A percentile compares a stretch with the other conserved stretches of the same genome.
These are phyloP conservation scores for Xylaria scruposa DNA, from an alignment of 495 filamentous ascomycete species.

Conservation along the genomic window DNA sequence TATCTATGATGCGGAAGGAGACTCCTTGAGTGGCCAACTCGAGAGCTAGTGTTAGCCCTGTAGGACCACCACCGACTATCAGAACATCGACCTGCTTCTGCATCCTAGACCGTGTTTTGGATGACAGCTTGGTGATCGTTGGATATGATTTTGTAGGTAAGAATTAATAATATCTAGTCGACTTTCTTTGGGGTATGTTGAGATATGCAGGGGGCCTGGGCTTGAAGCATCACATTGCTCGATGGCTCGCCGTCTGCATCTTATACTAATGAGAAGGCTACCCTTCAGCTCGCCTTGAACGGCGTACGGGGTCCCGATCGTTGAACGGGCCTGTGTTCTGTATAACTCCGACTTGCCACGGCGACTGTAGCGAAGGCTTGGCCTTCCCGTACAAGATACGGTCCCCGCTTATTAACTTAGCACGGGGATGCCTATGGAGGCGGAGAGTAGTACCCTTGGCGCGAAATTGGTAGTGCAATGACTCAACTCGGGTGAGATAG, in stretches of 20 bases:
- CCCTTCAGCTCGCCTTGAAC: slow-evolving; percentile 12
- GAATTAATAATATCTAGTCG: neutral
- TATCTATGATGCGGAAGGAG: slow-evolving; percentile 48
- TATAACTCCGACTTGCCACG: slow-evolving; percentile 14
- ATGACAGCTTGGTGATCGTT: neutral
- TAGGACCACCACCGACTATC: slow-evolving; percentile 46
- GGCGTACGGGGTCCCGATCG: slow-evolving; percentile 4
- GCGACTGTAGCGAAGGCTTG: neutral
- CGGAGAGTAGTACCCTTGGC: slow-evolving; percentile 1
- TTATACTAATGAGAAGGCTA: neutral
- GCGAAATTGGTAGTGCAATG: neutral
- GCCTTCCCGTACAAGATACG: neutral
- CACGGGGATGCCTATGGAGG: neutral
- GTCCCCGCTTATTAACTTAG: slow-evolving; percentile 5
- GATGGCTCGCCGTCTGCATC: neutral
- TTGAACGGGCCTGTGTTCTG: neutral
- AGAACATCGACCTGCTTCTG: slow-evolving; percentile 41
- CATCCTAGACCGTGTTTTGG: neutral
- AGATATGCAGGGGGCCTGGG: neutral
- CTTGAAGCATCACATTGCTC: neutral
- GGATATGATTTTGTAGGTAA: neutral
- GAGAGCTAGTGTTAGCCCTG: slow-evolving; percentile 42
- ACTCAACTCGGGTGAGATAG: slow-evolving; percentile 3
- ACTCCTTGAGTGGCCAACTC: slow-evolving; percentile 43
- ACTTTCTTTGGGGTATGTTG: neutral